A percentile compares a stretch with the other conserved stretches of the same genome.
phyloP scores from a whole-genome alignment of 495 filamentous ascomycete genomes.

The Tuber brumale region DNA sequence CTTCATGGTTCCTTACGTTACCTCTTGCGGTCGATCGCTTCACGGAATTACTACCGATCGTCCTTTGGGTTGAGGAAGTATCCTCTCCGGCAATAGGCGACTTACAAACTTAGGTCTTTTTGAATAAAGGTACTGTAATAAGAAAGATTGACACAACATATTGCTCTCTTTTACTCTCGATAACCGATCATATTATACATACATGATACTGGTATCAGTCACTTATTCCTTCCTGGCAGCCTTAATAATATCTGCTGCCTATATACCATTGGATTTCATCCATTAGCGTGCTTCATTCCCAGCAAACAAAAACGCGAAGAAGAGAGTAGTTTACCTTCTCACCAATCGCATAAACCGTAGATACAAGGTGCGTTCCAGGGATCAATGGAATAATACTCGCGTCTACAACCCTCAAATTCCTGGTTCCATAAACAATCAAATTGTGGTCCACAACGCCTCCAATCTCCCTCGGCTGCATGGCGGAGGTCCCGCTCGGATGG shows the following conservation, averaged over 20 bases:
- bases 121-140: neutral
- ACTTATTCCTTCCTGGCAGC: constrained; percentile 4
- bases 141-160: neutral
- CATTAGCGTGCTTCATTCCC: constrained; percentile 17
- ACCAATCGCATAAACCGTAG: constrained; percentile 55
- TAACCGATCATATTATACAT: neutral
- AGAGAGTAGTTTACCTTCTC: constrained; percentile 46
- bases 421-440: constrained; percentile 49
- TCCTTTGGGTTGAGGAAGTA: neutral
- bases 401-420: constrained; percentile 50
- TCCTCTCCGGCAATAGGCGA: neutral
- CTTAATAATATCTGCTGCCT: constrained; percentile 46
- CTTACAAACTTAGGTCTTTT: neutral
- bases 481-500: constrained; percentile 46
- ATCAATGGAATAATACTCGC: constrained; percentile 56
- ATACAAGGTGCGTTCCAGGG: constrained; percentile 49
- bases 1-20: too few species aligned
- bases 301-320: too few species aligned
- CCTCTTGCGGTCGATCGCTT: neutral
- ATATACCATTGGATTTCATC: neutral
- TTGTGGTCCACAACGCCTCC: constrained; percentile 48
- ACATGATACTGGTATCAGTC: neutral
- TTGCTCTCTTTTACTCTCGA: neutral
- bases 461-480: constrained; percentile 47
- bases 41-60: neutral